These are phyloP conservation scores for Inga laurina DNA, from an alignment of 306 rosid genomes.

Conservation along the genomic window DNA sequence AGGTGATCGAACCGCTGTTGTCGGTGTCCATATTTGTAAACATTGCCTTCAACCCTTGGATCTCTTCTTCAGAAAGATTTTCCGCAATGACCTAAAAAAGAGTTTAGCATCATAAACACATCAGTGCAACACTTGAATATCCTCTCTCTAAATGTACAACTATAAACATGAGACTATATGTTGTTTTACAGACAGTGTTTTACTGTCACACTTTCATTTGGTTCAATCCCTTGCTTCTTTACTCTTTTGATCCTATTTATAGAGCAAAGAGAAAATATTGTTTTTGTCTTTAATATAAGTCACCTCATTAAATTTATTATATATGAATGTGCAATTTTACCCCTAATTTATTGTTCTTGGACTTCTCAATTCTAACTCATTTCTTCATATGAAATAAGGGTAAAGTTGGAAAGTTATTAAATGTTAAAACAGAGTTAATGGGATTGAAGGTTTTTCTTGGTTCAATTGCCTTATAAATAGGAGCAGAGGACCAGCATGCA, in stretches of 20 bases:
- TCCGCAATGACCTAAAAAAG: conserved; percentile 79
- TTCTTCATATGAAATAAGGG: too few relatives aligned
- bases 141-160: background rate
- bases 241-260: too few relatives aligned
- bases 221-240: background rate
- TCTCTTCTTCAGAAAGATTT: conserved; percentile 86
- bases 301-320: too few relatives aligned
- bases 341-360: too few relatives aligned
- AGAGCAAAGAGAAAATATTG: too few relatives aligned
- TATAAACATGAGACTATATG: background rate
- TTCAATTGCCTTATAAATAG: too few relatives aligned
- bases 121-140: background rate
- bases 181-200: background rate
- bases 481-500: background rate
- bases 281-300: too few relatives aligned
- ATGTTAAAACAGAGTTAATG: too few relatives aligned
- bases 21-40: conserved; percentile 88
- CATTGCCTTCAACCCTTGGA: conserved; percentile 90
- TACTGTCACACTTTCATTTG: background rate
- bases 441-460: too few relatives aligned
- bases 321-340: too few relatives aligned
- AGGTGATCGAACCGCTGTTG: conserved; percentile 85
- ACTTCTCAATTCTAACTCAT: too few relatives aligned
- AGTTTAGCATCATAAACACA: conserved; percentile 1
- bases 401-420: too few relatives aligned